Percentiles rank a stretch among this genome's conserved stretches.
phyloP scores from a whole-genome alignment of 371 early-diverging fungal species.

The Phascolomyces articulosus region DNA sequence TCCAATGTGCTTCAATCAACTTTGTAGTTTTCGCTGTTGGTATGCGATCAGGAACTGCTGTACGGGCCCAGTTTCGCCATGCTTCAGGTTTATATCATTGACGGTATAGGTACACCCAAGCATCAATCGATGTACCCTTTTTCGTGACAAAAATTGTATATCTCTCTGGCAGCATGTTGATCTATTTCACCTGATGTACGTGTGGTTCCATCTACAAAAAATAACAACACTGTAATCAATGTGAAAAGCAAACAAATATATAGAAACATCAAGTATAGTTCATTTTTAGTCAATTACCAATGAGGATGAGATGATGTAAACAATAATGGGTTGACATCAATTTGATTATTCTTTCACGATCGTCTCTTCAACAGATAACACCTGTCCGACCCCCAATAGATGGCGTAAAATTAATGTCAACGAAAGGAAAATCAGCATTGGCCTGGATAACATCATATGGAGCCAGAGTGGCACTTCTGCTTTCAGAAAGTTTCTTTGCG shows the following conservation, averaged over 20 bases:
- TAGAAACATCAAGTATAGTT: too few species aligned
- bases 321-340: too few species aligned
- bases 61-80: slow-evolving; percentile 2
- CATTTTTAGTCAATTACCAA: too few species aligned
- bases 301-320: too few species aligned
- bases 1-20: slow-evolving; percentile 10
- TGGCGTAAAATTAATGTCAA: background rate
- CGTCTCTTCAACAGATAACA: too few species aligned
- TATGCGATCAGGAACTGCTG: background rate
- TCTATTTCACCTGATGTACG: background rate
- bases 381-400: background rate
- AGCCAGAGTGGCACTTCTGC: too few species aligned
- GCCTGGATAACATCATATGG: background rate
- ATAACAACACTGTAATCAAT: too few species aligned
- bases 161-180: background rate
- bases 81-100: background rate
- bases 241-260: too few species aligned
- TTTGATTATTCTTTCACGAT: background rate
- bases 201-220: too few species aligned
- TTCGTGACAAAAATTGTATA: background rate
- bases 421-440: background rate
- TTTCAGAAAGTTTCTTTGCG: background rate
- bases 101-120: background rate
- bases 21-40: slow-evolving; percentile 3
- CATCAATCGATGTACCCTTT: background rate